Evolutionary conservation across 1,139 yeast genomes (phyloP).

Genomic region (Blastobotrys serpentis): DNA sequence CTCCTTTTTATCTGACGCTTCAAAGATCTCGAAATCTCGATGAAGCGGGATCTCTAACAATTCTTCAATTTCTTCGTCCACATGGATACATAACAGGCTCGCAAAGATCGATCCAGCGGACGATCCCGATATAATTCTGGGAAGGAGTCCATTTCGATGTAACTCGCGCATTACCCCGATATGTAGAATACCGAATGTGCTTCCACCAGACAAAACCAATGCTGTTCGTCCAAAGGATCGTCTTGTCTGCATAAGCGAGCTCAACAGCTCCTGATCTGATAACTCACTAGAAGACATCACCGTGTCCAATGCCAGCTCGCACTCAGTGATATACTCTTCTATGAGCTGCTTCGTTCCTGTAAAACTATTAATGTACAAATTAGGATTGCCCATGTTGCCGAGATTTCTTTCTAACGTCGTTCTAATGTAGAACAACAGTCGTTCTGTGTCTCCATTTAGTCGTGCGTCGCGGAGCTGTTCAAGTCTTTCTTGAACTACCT

Average conservation of each 20-base stretch:
- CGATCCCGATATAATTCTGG: constrained; percentile 90
- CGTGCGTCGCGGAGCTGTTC: constrained; percentile 64
- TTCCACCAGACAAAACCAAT: constrained; percentile 89
- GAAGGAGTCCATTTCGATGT: constrained; percentile 69
- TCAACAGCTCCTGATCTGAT: constrained; percentile 68
- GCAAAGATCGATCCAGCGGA: constrained; percentile 97
- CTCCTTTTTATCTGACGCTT: constrained; percentile 49
- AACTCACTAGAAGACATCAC: constrained; percentile 41
- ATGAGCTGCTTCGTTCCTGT: constrained; percentile 84
- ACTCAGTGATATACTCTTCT: constrained; percentile 80
- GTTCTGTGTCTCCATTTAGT: constrained; percentile 52
- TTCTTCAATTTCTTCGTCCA: constrained; percentile 67
- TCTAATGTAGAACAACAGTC: constrained; percentile 68
- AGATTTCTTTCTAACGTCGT: constrained; percentile 83
- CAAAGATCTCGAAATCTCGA: constrained; percentile 69
- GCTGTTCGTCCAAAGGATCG: constrained; percentile 94
- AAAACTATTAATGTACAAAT: constrained; percentile 71
- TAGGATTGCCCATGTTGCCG: constrained; percentile 84
- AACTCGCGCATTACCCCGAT: constrained; percentile 86
- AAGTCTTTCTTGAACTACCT: constrained; percentile 54
- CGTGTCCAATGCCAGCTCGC: constrained; percentile 59
- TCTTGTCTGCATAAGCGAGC: constrained; percentile 82
- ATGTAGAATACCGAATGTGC: constrained; percentile 88
- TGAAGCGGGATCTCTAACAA: constrained; percentile 43
- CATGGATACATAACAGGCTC: constrained; percentile 76